Evolutionary conservation across 2,329 filamentous ascomycete genomes (phyloP), one percentile per base, ranked within the genome.

Genomic region (Microsporum canis): DNA sequence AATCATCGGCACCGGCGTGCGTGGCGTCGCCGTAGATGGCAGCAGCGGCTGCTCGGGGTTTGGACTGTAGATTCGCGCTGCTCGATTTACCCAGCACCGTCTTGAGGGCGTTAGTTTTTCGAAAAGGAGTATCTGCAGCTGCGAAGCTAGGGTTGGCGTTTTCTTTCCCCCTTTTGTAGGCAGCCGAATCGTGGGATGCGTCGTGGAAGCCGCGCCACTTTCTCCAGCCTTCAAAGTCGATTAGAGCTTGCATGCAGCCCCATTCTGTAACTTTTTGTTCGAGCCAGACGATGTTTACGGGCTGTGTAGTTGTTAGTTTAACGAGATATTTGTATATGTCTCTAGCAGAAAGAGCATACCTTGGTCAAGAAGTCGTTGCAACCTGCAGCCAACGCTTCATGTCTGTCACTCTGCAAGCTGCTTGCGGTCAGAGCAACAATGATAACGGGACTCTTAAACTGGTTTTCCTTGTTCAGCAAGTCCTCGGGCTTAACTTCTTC

Each of bases 301-400:
- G 94, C 89, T 96, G 70, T 49, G 36, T 10, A 64, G 12, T n/a
- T 56, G 39, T 17, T 60, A 59, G 39, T 61, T 27, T 65, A 49
- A 51, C 58, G 62, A 65, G 60, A 34, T 56, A 61, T 41, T 56
- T 57, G 8, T 12, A 43, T 34, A 39, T 39, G 49, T 38, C 3
- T 38, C n/a, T 61, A 65, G 45, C 64, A 43, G 1, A 49, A 53
- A 43, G 17, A 58, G 68, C 81, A 66, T 79, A 94, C 91, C 86
- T 96, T 96, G 64, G 94, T 97, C 72, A 99, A 79, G 75, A 97
- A 99, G 75, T 99, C 94, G 72, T 99, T 99, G 73, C 94, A 97
- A 3, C 94, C 94, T 43, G 92, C 94, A 33, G 92, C 92, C 68
- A 97, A 78, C 2, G 94, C 94, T 73, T 96, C 91, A 71, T 96